phyloP scores from a whole-genome alignment of 768 basidiomycete genomes.

The Naganishia onofrii region DNA sequence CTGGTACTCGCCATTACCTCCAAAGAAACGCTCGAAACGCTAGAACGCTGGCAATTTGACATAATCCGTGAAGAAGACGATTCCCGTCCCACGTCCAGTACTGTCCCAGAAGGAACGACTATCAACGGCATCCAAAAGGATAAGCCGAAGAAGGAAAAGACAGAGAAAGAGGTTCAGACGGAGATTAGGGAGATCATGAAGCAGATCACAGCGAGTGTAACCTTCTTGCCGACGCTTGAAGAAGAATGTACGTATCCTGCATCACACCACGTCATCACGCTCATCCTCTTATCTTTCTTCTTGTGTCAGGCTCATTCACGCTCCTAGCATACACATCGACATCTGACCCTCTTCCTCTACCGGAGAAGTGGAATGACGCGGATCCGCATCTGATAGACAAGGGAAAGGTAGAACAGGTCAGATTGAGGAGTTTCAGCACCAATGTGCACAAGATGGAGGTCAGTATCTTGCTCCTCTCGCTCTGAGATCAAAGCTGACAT shows the following conservation, averaged over 20 bases:
- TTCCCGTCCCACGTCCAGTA: constrained; percentile 41
- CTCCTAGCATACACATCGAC: constrained; percentile 85
- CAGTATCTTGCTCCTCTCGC: constrained; percentile 25
- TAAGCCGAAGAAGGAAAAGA: constrained; percentile 49
- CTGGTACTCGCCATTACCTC: constrained; percentile 94
- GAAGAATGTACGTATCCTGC: constrained; percentile 58
- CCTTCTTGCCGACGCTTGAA: constrained; percentile 91
- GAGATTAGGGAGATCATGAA: constrained; percentile 97
- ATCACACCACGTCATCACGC: no score
- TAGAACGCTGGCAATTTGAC: constrained; percentile 98
- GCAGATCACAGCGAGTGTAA: constrained; percentile 95
- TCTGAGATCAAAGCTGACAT: not conserved
- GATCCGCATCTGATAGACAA: constrained; percentile 89
- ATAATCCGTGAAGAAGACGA: constrained; percentile 59
- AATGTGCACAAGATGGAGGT: constrained; percentile 83
- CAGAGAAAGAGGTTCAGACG: constrained; percentile 76
- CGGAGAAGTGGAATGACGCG: constrained; percentile 94
- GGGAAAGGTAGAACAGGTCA: constrained; percentile 69
- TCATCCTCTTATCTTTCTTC: not conserved
- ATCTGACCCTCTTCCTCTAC: constrained; percentile 80
- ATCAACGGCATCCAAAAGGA: constrained; percentile 9
- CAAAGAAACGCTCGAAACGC: constrained; percentile 82
- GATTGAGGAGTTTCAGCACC: constrained; percentile 92
- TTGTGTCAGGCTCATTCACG: constrained; percentile 71
- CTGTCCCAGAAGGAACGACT: constrained; percentile 7